Conservation (phyloP, 78 protist genomes). For the Cavenderia fasciculata region DNA sequence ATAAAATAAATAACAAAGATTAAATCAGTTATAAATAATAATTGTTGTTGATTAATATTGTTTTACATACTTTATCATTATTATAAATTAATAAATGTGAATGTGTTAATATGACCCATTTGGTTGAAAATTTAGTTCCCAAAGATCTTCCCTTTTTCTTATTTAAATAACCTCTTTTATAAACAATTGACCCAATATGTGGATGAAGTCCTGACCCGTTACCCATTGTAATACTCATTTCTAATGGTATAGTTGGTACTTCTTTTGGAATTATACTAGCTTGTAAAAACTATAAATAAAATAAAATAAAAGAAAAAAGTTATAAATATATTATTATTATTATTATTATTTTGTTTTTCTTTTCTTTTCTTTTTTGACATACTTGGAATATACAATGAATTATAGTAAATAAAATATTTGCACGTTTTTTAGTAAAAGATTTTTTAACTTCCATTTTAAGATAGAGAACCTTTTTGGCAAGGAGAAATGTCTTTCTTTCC, state of each 20-base stretch:
- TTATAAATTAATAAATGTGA: slow-evolving; percentile 31
- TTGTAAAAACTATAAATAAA: not conserved
- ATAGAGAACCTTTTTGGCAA: slow-evolving; percentile 41
- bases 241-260: slow-evolving; percentile 51
- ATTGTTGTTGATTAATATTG: too few relatives aligned
- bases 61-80: slow-evolving; percentile 17
- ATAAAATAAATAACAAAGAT: not conserved
- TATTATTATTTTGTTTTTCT: not conserved
- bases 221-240: slow-evolving; percentile 69
- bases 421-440: slow-evolving; percentile 2
- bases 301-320: not conserved
- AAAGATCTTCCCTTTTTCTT: slow-evolving; percentile 37
- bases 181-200: not conserved
- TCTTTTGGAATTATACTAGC: slow-evolving; percentile 11
- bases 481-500: slow-evolving; percentile 57
- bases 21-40: too few relatives aligned
- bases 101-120: slow-evolving; percentile 60
- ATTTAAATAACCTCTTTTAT: slow-evolving; percentile 23
- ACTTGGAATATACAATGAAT: slow-evolving; percentile 15
- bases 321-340: not conserved
- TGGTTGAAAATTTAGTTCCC: slow-evolving; percentile 15
- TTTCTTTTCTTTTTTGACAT: too few relatives aligned
- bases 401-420: slow-evolving; percentile 23
- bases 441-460: slow-evolving; percentile 41
- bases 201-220: not conserved